Evolutionary conservation across 768 basidiomycete genomes (phyloP), one percentile per base, ranked within the genome.

Genomic region (Neoboletus brunneissimus): DNA sequence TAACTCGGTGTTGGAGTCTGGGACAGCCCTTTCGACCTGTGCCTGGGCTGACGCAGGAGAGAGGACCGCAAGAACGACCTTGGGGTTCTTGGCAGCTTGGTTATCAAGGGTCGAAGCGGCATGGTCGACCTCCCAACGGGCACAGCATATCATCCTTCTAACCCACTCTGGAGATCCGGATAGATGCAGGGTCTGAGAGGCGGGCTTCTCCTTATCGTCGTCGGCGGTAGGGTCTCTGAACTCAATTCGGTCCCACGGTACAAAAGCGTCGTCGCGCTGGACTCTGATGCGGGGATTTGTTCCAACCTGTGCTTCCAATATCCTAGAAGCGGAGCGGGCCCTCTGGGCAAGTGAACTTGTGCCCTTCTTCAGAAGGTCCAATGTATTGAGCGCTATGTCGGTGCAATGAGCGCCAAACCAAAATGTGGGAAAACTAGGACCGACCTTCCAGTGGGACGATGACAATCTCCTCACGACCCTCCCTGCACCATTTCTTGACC

Each of bases 361-460:
- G 1, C 94, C 94, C 68, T 96, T 97, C 81, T 97, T 97, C 66
- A 96, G 81, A 2, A 95, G 75, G 67, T 97, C 94, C 3, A 97
- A 80, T 0, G 94, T 95, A 65, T 94, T 95, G 27, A 97, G 79
- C 10, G 89, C 94, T 96, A 69, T 25, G 49, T 23, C 25, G 42
- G 25, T 32, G 32, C 44, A 16, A 23, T 62, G 59, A 64, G 64
- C 35, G 48, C 5, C 48, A 49, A 55, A 51, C 12, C 27, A 8
- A 25, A 20, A 18, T 18, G 35, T 25, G 38, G 41, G 27, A 57
- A 32, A 29, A 38, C 2, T 8, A 35, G 23, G 2, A 75, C 81
- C 49, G 59, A 94, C 94, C 92, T 82, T 97, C 94, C 27, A 94
- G 82, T 7, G 94, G 94, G 44, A 94, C 77, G 47, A 97, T 83